A percentile compares a stretch with the other conserved stretches of the same genome.
Evolutionary conservation across 2,329 filamentous ascomycete genomes (phyloP).

Genomic region (Trichothecium sympodiale): DNA sequence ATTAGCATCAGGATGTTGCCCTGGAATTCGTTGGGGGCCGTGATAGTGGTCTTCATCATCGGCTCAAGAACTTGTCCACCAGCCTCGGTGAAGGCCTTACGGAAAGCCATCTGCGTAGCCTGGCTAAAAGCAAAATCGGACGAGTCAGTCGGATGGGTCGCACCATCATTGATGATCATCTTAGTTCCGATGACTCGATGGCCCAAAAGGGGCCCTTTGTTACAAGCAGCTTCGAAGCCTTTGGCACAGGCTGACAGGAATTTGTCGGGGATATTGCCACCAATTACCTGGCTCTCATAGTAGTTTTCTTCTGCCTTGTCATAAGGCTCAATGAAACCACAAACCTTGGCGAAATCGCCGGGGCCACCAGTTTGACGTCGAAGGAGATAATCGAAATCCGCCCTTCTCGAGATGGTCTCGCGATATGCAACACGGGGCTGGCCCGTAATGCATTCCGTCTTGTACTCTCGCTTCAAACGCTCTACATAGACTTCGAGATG

Average conservation of each 20-base stretch:
- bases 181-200: conserved; percentile 81
- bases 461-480: conserved; percentile 93
- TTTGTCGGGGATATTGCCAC: conserved; percentile 90
- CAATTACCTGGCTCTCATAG: conserved; percentile 80
- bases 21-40: conserved; percentile 93
- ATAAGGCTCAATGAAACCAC: conserved; percentile 84
- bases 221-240: conserved; percentile 74
- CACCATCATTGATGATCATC: conserved; percentile 94
- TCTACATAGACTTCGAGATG: conserved; percentile 97
- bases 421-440: conserved; percentile 95
- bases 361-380: conserved; percentile 94
- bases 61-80: conserved; percentile 83
- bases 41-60: conserved; percentile 96
- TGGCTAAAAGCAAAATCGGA: conserved; percentile 93
- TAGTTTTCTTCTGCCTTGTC: conserved; percentile 60
- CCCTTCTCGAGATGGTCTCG: conserved; percentile 73
- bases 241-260: conserved; percentile 91
- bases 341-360: conserved; percentile 88
- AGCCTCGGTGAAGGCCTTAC: conserved; percentile 77
- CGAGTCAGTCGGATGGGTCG: conserved; percentile 95
- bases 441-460: conserved; percentile 89
- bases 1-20: conserved; percentile 87
- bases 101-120: conserved; percentile 92
- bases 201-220: conserved; percentile 82
- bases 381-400: conserved; percentile 84